Base-by-base conservation (phyloP, 352 stramenopile species). In the Thalassiosira ordinaria region DNA sequence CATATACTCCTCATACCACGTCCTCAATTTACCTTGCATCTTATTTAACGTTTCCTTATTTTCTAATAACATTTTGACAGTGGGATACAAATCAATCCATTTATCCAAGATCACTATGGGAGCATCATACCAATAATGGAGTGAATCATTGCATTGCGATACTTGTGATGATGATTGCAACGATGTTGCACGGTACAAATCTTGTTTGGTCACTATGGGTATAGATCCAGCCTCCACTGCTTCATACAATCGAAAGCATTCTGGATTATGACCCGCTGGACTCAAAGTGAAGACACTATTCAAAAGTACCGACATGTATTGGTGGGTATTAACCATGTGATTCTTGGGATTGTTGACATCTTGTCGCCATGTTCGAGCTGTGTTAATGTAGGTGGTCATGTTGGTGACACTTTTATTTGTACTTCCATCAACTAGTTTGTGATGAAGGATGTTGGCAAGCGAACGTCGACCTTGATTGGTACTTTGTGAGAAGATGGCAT, bases 201-300 rank as follows among this genome's bases (percentile, higher is more conserved):
- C 39, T 20, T n/a, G 14, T 2, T n/a, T 7, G 4, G 11, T 16
- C 39, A n/a, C 18, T 47, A 90, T 64, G 6, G 83, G 83, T 14
- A 90, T 86, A n/a, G 71, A 85, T 27, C 83, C 83, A 29, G 81
- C 78, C 44, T 86, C 66, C 1, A 84, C 84, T 16, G 80, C 81
- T 55, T 90, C 83, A 39, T 74, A 90, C 7, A 90, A 41, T 53
- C 83, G 61, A 64, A 85, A 90, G 18, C 76, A 84, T 69, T 90
- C 83, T 26, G 80, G 75, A 70, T 90, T 90, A 49, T 90, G 83
- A 16, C 83, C 83, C 9, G 67, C 65, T 4, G 83, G 83, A 24
- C 76, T 68, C 4, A 90, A 14, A 2, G 83, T 90, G 59, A 90
- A 90, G 33, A 49, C 49, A 18, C 56, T 80, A 6, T 90, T 37